Percentiles rank a stretch among this genome's conserved stretches.
Conservation (phyloP, 495 filamentous ascomycete genomes). For the Podospora conica region DNA sequence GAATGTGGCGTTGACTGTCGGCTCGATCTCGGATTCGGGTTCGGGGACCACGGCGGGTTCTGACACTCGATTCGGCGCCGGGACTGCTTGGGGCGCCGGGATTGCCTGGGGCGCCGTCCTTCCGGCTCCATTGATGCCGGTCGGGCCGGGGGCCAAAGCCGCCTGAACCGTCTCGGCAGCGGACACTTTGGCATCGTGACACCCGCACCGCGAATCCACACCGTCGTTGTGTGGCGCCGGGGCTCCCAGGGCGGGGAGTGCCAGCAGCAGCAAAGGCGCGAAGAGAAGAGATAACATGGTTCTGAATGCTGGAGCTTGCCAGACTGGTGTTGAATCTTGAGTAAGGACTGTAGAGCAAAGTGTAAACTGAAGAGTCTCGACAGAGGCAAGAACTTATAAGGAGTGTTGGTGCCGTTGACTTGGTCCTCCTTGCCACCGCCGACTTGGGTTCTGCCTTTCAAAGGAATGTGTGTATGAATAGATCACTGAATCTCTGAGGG, state of each 20-base stretch:
- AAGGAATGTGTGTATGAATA: conserved; percentile 9
- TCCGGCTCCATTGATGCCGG: not conserved
- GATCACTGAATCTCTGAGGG: conserved; percentile 7
- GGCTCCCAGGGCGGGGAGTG: conserved; percentile 8
- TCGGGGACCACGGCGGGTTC: not conserved
- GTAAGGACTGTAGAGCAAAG: conserved; percentile 13
- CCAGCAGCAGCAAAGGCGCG: conserved; percentile 16
- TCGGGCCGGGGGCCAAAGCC: not conserved
- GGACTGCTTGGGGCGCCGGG: not conserved
- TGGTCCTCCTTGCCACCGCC: not conserved
- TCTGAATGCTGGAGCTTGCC: not conserved
- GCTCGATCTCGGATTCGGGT: not conserved
- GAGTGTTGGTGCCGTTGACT: not conserved
- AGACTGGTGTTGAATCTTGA: not conserved
- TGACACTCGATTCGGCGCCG: not conserved
- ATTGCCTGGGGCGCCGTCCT: not conserved
- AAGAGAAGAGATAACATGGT: conserved; percentile 16
- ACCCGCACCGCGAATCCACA: conserved; percentile 6
- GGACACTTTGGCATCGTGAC: conserved; percentile 9
- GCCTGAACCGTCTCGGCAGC: conserved; percentile 4
- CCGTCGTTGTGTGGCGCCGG: conserved; percentile 10
- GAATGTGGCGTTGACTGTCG: not conserved
- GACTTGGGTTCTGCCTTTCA: not conserved
- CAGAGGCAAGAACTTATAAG: not conserved
- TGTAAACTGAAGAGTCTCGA: not conserved